Evolutionary conservation across 805 yeast species (phyloP), one percentile per base, ranked within the genome.

Genomic region (Nakazawaea wyomingensis): DNA sequence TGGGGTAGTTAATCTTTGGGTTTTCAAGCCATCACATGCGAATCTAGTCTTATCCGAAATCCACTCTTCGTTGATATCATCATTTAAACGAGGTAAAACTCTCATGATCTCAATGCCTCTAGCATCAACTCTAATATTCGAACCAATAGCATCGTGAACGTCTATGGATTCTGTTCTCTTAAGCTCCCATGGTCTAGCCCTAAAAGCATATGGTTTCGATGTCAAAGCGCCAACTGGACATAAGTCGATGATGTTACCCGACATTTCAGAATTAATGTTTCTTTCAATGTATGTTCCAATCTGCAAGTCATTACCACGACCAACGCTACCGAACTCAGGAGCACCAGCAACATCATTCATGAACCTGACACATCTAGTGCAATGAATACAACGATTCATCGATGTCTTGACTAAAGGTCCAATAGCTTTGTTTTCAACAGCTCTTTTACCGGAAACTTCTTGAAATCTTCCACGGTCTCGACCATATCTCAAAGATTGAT

Each of bases 211-310:
- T 20, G 96, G 96, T 65, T 87, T 87, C 22, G 87, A 79, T 28
- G 96, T 87, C 55, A 86, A 76, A 1, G 96, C 96, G 55, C 96
- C 96, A 49, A 86, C 96, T 17, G 96, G 96, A 68, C 96, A 86
- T 53, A 86, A 72, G 62, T 86, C 96, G 51, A 87, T 78, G 51
- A 86, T 80, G 68, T 86, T 86, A 57, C 95, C 96, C 37, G 90
- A 81, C 69, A 86, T 67, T 67, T 86, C 96, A 8, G 89, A 74
- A 66, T 85, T 84, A 57, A 86, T 76, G 63, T 85, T 85, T 66
- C 89, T 75, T 65, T 85, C 90, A 48, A 87, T 78, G 61, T 85
- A 86, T 24, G 95, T 86, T 52, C 96, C 96, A 57, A 86, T 86
- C 68, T 86, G 95, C 81, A 87, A 76, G 58, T 86, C 95, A 63